These are phyloP conservation scores for Acanthamoeba royreba DNA, from an alignment of 208 protist species.

Conservation along the genomic window DNA sequence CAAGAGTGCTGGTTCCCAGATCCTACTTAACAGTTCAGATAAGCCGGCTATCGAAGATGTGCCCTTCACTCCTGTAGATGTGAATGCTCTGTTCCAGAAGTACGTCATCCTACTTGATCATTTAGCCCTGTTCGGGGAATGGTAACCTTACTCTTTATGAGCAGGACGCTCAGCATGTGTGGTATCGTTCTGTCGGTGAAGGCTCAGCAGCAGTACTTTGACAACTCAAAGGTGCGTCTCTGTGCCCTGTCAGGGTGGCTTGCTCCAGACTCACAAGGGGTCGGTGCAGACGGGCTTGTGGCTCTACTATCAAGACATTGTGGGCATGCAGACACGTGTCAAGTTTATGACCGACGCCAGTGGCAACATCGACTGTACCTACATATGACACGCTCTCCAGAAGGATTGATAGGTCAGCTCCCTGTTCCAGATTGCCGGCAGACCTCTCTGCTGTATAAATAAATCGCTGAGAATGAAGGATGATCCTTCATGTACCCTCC, in stretches of 20 bases:
- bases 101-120: background rate
- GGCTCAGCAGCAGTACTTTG: constrained; percentile 22
- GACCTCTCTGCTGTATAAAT: background rate
- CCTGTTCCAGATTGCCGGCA: background rate
- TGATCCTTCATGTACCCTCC: background rate
- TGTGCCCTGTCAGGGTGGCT: background rate
- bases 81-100: background rate
- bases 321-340: constrained; percentile 39
- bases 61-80: background rate
- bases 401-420: background rate
- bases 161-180: background rate
- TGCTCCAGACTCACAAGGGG: background rate
- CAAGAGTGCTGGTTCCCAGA: no score
- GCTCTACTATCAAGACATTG: constrained; percentile 49
- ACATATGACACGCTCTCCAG: background rate
- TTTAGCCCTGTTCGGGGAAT: no score
- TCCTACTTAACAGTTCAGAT: no score
- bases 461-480: background rate
- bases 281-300: background rate
- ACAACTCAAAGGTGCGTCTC: background rate
- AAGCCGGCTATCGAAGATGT: background rate
- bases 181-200: constrained; percentile 35
- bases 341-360: constrained; percentile 41
- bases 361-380: background rate
- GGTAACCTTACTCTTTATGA: background rate